Base-by-base conservation (phyloP, 2,329 filamentous ascomycete species). In the Diplodia sapinea region DNA sequence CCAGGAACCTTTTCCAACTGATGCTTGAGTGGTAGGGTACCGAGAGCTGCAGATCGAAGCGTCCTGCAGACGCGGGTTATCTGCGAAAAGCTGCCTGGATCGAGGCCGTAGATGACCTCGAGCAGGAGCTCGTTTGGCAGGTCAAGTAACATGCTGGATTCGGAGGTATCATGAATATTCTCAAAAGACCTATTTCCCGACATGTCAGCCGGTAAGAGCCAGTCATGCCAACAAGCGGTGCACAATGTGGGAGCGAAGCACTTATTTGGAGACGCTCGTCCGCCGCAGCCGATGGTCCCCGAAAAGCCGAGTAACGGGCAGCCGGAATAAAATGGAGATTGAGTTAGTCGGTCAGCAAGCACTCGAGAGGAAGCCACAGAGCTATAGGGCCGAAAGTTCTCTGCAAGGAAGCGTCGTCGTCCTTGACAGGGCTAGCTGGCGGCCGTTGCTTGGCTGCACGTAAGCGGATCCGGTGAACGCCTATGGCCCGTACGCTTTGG, bases 81-180 rank as follows among this genome's bases (percentile, higher is more conserved):
- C 6, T 69, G 36, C 47, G 70, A 74, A 55, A 75, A 74, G 8
- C 70, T 72, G 31, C 65, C 55, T 3, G 73, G 72, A 56, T 74
- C 73, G 17, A 75, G 69, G 4, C n/a, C 52, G 23, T 67, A 50
- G 7, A 75, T 67, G 12, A 75, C 69, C 29, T 70, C 52, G 29
- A 68, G 50, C 13, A 74, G 36, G 20, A 74, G 62, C 65, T 75
- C 73, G 3, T 71, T 59, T 15, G 73, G 72, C 12, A 75, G 68
- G 9, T 70, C 40, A 38, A 72, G 61, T 11, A 73, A 65, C 68
- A 70, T 67, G 38, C 40, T 65, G 40, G 52, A 43, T 51, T 61
- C 9, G 3, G 29, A 8, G 38, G 31, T 23, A n/a, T 17, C 23
- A 36, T 36, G 43, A 49, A 38, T n/a, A 15, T 26, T n/a, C 26